Base-by-base conservation (phyloP, 805 yeast genomes). In the Millerozyma acaciae region DNA sequence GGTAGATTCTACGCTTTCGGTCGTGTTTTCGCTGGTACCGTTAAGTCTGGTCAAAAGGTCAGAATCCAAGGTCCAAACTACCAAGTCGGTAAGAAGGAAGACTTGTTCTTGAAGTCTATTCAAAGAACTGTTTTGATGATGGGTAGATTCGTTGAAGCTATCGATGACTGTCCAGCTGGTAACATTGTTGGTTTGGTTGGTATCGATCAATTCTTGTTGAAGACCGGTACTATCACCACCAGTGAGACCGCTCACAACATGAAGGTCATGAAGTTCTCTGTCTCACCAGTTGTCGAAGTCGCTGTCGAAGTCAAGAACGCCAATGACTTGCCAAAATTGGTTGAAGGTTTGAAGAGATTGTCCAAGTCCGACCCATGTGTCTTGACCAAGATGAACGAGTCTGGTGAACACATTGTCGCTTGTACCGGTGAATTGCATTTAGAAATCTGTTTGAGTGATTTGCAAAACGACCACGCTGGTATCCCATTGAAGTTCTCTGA, bases 1-100 rank as follows among this genome's bases (percentile, higher is more conserved):
- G 98, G 98, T 82, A 88, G 98, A 78, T 90, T 90, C 95, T 90
- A 88, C 84, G 98, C 98, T 65, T 93, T 90, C 78, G 98, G 98
- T 75, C 93, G 98, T 81, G 97, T 90, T 68, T 90, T 90, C 78
- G 85, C 97, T 57, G 98, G 98, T 88, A 90, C 97, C 62, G 97
- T 93, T 63, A 85, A 75, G 70, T 86, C 96, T 60, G 98, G 98
- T 75, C 87, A 83, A 81, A 90, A 90, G 86, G 96, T 90, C 65
- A 86, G 98, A 79, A 90, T 90, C 65, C 98, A 90, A 80, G 98
- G 98, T 76, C 97, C 97, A 70, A 90, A 90, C 95, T 90, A 88
- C 76, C 79, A 79, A 60, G 96, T 95, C 70, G 98, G 98, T 71
- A 85, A 81, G 80, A 90, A 93, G 83, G 95, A 87, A 41, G 98